These are phyloP conservation scores for Penicillium odoratum DNA, from an alignment of 495 filamentous ascomycete species.

Conservation along the genomic window DNA sequence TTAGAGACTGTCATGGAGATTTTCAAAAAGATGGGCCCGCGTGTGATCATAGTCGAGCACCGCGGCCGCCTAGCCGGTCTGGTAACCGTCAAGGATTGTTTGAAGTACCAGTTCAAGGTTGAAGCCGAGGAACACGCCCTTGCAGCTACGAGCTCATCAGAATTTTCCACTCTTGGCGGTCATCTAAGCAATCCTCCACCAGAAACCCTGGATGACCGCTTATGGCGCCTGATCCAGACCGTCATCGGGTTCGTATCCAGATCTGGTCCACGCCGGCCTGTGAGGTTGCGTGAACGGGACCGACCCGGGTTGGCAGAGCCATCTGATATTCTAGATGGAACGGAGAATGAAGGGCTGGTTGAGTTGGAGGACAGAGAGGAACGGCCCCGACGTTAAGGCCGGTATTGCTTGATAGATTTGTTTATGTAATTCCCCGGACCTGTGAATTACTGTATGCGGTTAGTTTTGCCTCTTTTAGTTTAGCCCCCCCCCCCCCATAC, in stretches of 20 bases:
- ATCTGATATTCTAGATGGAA: conserved; percentile 61
- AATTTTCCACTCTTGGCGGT: conserved; percentile 31
- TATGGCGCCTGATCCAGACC: conserved; percentile 66
- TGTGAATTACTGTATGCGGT: conserved; percentile 5
- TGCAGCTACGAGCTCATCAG: conserved; percentile 47
- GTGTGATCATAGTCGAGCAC: conserved; percentile 91
- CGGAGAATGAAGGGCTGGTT: conserved; percentile 62
- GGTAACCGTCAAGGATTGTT: conserved; percentile 94
- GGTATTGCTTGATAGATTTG: conserved; percentile 11
- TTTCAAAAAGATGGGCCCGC: conserved; percentile 96
- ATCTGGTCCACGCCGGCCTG: conserved; percentile 14
- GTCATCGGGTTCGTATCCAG: conserved; percentile 35
- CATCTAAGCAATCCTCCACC: conserved; percentile 24
- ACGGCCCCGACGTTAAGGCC: conserved; percentile 4
- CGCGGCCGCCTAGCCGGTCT: conserved; percentile 78
- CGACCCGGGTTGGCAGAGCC: conserved; percentile 45
- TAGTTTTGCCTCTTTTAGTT: conserved; percentile 8
- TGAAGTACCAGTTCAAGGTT: conserved; percentile 97
- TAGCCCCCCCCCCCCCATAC: not conserved
- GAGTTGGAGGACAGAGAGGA: conserved; percentile 58
- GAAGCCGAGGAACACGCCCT: conserved; percentile 81
- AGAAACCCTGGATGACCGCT: conserved; percentile 57
- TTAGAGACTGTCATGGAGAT: conserved; percentile 98
- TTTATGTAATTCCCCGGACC: conserved; percentile 14
- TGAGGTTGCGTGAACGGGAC: conserved; percentile 44